Base-by-base conservation (phyloP, 2,329 filamentous ascomycete genomes). In the Amphichorda felina region DNA sequence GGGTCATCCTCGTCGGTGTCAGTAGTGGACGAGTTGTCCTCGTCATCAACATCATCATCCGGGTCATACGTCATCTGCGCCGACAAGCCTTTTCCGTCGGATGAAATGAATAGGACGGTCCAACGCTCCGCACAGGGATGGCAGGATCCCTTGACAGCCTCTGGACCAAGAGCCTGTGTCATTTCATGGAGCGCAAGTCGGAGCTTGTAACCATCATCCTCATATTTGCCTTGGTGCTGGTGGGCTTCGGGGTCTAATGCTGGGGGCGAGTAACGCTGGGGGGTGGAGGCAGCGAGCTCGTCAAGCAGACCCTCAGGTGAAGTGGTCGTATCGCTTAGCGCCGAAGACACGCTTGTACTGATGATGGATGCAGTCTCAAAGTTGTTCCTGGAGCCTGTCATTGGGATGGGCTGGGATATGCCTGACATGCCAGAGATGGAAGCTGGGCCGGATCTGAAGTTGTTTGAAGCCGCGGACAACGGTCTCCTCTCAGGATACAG, bases 91-190 rank as follows among this genome's bases (percentile, higher is more conserved):
- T 75, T 77, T 22, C 84, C 83, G 53, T 87, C 77, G 1, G 75
- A 60, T 1, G 82, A 82, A 38, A 93, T 74, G 48, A 88, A 89
- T 8, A 93, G 62, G 6, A 91, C 79, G 4, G 82, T 73, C 86
- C 86, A 94, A 38, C 79, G 70, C 56, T 93, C 86, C 2, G 80
- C 79, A 41, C 83, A 89, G 8, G 85, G 85, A 47, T 91, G 82
- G 37, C 77, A 80, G 11, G 73, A 66, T 16, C 81, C 82, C 34
- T 77, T 74, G 14, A 79, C 65, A 10, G 64, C 70, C 11, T 86
- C 78, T 6, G 63, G 48, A 4, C 81, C 80, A 8, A 86, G 60
- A 5, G 68, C 67, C 32, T 81, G 73, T 6, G 63, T 68, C 76
- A 87, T 77, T 46, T 86, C 80, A 37, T 82, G 76, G 35, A 84